Evolutionary conservation across 768 basidiomycete species (phyloP).

Genomic region (Gloeostereum incarnatum): DNA sequence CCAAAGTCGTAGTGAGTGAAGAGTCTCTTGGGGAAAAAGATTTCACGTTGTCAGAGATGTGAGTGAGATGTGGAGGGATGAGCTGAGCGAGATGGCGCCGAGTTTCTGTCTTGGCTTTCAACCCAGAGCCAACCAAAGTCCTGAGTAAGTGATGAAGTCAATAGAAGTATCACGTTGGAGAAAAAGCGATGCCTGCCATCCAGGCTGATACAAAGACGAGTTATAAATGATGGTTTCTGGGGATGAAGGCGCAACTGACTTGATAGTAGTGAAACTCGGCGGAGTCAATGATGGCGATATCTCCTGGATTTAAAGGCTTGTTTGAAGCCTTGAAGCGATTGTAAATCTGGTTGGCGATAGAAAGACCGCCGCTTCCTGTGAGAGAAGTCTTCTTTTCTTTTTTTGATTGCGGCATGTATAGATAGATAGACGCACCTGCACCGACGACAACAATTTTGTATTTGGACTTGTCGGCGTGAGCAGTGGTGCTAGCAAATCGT

Average conservation of each 20-base stretch:
- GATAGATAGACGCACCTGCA: conserved; percentile 45
- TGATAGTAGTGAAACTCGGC: conserved; percentile 83
- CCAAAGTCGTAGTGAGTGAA: conserved; percentile 61
- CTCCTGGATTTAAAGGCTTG: conserved; percentile 56
- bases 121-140: conserved; percentile 90
- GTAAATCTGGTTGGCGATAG: conserved; percentile 83
- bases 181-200: conserved; percentile 52
- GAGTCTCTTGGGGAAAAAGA: conserved; percentile 71
- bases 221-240: background rate
- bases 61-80: conserved; percentile 65
- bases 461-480: conserved; percentile 33
- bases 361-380: conserved; percentile 72
- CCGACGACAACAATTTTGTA: conserved; percentile 85
- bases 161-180: too few relatives aligned
- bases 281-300: conserved; percentile 81
- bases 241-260: conserved; percentile 23
- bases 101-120: conserved; percentile 62
- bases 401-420: conserved; percentile 3
- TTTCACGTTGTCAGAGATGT: conserved; percentile 62
- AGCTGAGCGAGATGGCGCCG: conserved; percentile 57
- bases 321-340: conserved; percentile 67
- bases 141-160: conserved; percentile 26
- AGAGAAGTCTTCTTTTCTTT: conserved; percentile 3
- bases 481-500: conserved; percentile 21
- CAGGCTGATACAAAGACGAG: conserved; percentile 45